Evolutionary conservation across 2,329 filamentous ascomycete genomes (phyloP).

Genomic region (Fusarium haematococcum): DNA sequence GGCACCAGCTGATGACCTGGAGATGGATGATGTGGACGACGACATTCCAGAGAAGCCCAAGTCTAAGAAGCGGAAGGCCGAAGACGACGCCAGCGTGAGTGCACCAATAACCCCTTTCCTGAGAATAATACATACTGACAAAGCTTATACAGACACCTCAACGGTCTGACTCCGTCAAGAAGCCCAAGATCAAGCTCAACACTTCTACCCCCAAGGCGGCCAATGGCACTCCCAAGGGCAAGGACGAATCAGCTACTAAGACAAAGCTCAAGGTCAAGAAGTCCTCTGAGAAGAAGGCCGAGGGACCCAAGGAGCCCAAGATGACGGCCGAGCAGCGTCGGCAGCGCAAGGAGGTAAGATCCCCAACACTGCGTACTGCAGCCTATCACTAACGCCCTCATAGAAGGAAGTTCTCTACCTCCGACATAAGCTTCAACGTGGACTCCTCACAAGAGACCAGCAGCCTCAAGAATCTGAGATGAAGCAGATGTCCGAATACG

Average conservation of each 20-base stretch:
- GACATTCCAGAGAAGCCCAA: conserved; percentile 71
- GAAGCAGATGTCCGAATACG: conserved; percentile 80
- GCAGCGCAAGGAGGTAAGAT: conserved; percentile 68
- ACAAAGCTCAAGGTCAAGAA: conserved; percentile 67
- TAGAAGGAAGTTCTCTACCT: conserved; percentile 89
- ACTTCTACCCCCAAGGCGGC: conserved; percentile 53
- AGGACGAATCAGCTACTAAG: conserved; percentile 65
- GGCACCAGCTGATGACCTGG: conserved; percentile 67
- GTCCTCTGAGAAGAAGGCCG: conserved; percentile 68
- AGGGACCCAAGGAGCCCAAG: conserved; percentile 65
- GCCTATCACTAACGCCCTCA: conserved; percentile 48
- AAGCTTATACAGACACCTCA: conserved; percentile 63
- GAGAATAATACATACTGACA: conserved; percentile 24
- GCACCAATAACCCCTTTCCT: not conserved
- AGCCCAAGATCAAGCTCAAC: conserved; percentile 75
- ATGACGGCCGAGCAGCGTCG: conserved; percentile 70
- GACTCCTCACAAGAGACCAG: conserved; percentile 86
- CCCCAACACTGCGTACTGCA: not conserved
- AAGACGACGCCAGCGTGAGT: conserved; percentile 72
- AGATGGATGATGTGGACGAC: conserved; percentile 72
- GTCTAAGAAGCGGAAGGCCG: conserved; percentile 85
- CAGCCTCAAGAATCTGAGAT: conserved; percentile 89
- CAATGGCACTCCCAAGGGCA: conserved; percentile 58
- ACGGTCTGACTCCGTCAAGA: conserved; percentile 72
- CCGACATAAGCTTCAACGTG: conserved; percentile 94